These are phyloP conservation scores for Orbilia ellipsospora DNA, from an alignment of 2,329 filamentous ascomycete species.

Conservation along the genomic window DNA sequence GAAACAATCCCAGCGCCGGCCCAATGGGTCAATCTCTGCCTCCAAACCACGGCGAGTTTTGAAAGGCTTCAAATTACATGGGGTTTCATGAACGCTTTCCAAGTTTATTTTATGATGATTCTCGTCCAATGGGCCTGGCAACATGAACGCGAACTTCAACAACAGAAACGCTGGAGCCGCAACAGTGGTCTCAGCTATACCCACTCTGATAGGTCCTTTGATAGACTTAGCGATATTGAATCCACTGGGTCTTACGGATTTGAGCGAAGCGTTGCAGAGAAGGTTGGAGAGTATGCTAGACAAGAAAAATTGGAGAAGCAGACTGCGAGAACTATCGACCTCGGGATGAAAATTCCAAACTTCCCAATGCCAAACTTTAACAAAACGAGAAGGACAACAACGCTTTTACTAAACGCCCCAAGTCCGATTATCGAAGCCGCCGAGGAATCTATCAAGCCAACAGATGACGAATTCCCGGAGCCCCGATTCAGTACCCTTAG, in stretches of 20 bases:
- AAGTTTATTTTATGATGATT: constrained; percentile 53
- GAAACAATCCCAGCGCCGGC: constrained; percentile 44
- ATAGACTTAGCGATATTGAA: constrained; percentile 42
- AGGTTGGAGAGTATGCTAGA: constrained; percentile 28
- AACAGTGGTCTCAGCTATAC: constrained; percentile 41
- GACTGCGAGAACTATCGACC: constrained; percentile 10
- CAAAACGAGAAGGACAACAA: constrained; percentile 6
- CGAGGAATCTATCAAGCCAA: constrained; percentile 7
- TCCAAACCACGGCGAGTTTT: constrained; percentile 35
- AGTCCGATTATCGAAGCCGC: constrained; percentile 20
- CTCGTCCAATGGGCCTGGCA: constrained; percentile 39
- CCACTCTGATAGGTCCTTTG: constrained; percentile 38
- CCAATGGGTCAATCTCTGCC: constrained; percentile 43
- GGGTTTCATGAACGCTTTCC: constrained; percentile 51
- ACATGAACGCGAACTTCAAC: constrained; percentile 36
- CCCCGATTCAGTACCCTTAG: constrained; percentile 26
- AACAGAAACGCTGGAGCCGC: constrained; percentile 46
- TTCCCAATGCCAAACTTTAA: constrained; percentile 46
- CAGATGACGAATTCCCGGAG: constrained; percentile 19
- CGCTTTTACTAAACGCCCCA: constrained; percentile 5
- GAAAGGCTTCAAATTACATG: constrained; percentile 40
- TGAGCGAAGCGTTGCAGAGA: constrained; percentile 26
- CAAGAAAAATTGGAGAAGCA: constrained; percentile 46
- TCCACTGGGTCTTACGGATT: constrained; percentile 17
- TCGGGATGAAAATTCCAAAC: constrained; percentile 47